Conservation (phyloP, 2,329 filamentous ascomycete species). For the Diaporthe aspalathi region DNA sequence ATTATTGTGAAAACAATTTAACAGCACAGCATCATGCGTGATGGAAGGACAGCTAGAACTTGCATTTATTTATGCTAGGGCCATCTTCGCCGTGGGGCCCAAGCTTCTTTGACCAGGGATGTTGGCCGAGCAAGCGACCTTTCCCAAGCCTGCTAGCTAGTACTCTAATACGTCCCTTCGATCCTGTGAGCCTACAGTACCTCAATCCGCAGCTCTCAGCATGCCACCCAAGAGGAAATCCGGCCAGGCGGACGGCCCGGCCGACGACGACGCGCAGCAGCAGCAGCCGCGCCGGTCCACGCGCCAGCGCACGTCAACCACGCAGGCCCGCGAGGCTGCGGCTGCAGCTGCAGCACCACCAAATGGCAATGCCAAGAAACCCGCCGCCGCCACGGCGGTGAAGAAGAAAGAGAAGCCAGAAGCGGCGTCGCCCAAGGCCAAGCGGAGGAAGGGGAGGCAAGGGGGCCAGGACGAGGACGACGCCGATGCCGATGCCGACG, state of each 20-base stretch:
- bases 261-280: slow-evolving; percentile 24
- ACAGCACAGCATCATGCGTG: neutral
- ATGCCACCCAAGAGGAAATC: slow-evolving; percentile 37
- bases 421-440: neutral
- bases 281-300: slow-evolving; percentile 36
- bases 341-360: neutral
- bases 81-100: neutral
- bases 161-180: too few relatives aligned
- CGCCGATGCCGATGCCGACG: too few relatives aligned
- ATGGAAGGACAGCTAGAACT: neutral
- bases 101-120: slow-evolving; percentile 10
- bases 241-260: neutral
- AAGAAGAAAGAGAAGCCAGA: neutral
- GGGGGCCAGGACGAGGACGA: too few relatives aligned
- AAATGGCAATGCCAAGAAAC: neutral
- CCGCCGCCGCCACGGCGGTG: neutral
- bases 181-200: too few relatives aligned
- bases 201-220: neutral
- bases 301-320: slow-evolving; percentile 35
- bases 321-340: neutral
- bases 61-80: neutral
- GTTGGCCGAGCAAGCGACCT: too few relatives aligned
- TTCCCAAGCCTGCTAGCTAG: too few relatives aligned
- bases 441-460: neutral
- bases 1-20: too few relatives aligned